These are phyloP conservation scores for Phaeosphaeriaceae sp. DNA, from an alignment of 2,329 filamentous ascomycete genomes.

Conservation along the genomic window DNA sequence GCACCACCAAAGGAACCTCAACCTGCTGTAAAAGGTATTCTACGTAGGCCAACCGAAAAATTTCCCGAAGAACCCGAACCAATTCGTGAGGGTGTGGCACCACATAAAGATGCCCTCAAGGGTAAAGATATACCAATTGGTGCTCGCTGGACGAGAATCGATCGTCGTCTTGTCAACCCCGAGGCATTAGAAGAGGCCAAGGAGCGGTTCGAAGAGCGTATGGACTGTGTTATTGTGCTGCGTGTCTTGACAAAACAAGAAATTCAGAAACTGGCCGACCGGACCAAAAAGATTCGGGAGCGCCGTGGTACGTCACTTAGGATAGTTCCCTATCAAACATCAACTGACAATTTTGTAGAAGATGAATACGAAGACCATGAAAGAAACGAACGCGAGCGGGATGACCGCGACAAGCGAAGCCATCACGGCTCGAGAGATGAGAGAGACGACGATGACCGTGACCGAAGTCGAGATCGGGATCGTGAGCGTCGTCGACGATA, in stretches of 20 bases:
- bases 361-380: slow-evolving; percentile 43
- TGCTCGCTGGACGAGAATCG: slow-evolving; percentile 93
- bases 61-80: slow-evolving; percentile 89
- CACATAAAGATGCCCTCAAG: slow-evolving; percentile 85
- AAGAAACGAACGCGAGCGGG: slow-evolving; percentile 4
- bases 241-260: slow-evolving; percentile 87
- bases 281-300: slow-evolving; percentile 79
- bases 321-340: neutral
- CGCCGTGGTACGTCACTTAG: slow-evolving; percentile 20
- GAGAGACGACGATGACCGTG: slow-evolving; percentile 39
- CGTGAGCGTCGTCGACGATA: slow-evolving; percentile 29
- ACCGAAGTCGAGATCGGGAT: slow-evolving; percentile 21
- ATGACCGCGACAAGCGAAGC: slow-evolving; percentile 34
- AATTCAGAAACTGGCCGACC: slow-evolving; percentile 83
- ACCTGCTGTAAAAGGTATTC: slow-evolving; percentile 74
- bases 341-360: slow-evolving; percentile 29
- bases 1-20: slow-evolving; percentile 74
- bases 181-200: slow-evolving; percentile 85
- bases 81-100: slow-evolving; percentile 86
- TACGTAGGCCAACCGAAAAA: slow-evolving; percentile 79
- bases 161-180: slow-evolving; percentile 85
- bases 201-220: slow-evolving; percentile 88
- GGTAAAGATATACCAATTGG: slow-evolving; percentile 71
- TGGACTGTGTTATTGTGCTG: slow-evolving; percentile 92
- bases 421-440: slow-evolving; percentile 38